Base-by-base conservation (phyloP, 352 stramenopile species). In the Globisporangium cylindrosporum region DNA sequence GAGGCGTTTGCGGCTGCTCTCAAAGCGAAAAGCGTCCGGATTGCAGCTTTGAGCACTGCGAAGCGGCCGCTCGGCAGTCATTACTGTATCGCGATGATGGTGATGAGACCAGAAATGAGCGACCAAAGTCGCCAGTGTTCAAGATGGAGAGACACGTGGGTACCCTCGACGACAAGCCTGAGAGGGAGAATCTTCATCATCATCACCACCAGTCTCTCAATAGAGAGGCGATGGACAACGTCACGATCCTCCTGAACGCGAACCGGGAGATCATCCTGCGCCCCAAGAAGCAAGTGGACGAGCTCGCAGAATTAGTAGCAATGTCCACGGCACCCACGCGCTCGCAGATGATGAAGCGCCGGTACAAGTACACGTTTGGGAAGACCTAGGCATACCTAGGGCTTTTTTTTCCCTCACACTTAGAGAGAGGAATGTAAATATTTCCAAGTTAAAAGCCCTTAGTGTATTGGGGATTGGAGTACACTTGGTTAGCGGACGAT, bases 301-400 rank as follows among this genome's bases (percentile, higher is more conserved):
- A 74, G 60, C 38, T 12, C 66, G 15, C 32, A 73, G 74, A 49
- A 20, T 12, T 71, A 18, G 61, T 67, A 15, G 0, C 43, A 51
- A 51, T 5, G 6, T 10, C n/a, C 18, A 1, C 18, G 43, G 18
- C 18, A 25, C 72, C 72, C 8, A 76, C 64, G 8, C 68, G 77
- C 34, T 86, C 75, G 2, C 74, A 89, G 56, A 88, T 89, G 80
- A 90, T 90, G 76, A 75, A 77, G 29, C 78, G 82, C 8, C 67
- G 82, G 15, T 77, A 74, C 59, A 74, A 76, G 62, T 87, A 88
- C 60, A 82, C 76, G 14, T 81, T 78, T 46, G 81, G 70, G 7
- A 81, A 77, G 32, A 34, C 20, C 10, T 64, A 59, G 22, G 12
- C 3, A n/a, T 20, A 34, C 4, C 27, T 41, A 49, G 32, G 32